Conservation (phyloP, 805 yeast species). For the Maudiozyma turicensis region DNA sequence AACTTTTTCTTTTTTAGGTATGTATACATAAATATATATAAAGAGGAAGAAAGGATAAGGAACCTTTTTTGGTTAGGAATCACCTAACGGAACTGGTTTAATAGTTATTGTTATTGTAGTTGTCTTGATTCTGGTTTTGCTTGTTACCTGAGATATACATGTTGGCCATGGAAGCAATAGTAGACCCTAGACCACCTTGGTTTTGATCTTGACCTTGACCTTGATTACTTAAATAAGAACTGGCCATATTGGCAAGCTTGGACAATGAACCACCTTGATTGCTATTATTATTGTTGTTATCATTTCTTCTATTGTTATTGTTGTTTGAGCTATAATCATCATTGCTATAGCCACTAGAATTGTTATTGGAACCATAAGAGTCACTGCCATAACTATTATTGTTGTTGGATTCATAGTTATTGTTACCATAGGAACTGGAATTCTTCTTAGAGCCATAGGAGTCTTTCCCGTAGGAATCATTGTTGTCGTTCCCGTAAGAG, state of each 20-base stretch:
- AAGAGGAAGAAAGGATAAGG: no score
- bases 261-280: neutral
- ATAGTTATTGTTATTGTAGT: neutral
- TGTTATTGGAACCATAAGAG: neutral
- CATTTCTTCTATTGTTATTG: neutral
- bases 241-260: neutral
- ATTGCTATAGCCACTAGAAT: neutral
- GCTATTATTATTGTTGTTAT: neutral
- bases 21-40: no score
- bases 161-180: conserved; percentile 16
- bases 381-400: neutral
- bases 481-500: neutral
- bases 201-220: conserved; percentile 3
- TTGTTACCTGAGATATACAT: conserved; percentile 8
- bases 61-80: neutral
- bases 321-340: neutral
- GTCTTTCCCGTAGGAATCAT: neutral
- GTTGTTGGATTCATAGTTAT: neutral
- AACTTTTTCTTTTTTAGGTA: no score
- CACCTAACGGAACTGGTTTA: neutral
- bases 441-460: neutral
- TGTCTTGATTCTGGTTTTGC: conserved; percentile 4
- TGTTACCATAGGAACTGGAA: neutral
- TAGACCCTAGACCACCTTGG: conserved; percentile 5
- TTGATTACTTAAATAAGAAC: neutral